phyloP scores from a whole-genome alignment of 345 rosid species.

The Bruguiera parviflora region DNA sequence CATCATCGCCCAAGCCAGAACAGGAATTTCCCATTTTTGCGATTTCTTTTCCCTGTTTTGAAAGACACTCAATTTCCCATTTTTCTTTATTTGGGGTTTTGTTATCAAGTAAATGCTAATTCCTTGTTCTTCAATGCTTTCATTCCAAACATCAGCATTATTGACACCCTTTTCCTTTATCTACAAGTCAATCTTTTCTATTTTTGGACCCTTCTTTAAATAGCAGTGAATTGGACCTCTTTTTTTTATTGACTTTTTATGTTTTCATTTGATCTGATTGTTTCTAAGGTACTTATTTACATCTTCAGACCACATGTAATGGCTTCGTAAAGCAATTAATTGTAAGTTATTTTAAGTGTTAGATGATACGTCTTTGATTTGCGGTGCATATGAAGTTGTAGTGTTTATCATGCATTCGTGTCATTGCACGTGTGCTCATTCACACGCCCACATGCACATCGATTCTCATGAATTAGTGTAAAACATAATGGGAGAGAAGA shows the following conservation, averaged over 20 bases:
- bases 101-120: neutral
- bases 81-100: neutral
- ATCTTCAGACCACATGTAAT: neutral
- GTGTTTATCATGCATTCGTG: neutral
- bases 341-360: neutral
- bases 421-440: neutral
- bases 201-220: neutral
- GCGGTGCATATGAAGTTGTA: neutral
- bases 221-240: neutral
- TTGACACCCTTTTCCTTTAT: neutral
- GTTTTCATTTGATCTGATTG: constrained; percentile 2
- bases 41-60: neutral
- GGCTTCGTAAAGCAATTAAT: neutral
- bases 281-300: neutral
- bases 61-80: neutral
- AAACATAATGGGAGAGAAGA: neutral
- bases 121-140: neutral
- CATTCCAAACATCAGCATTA: neutral
- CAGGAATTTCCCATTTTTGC: neutral
- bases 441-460: neutral
- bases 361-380: neutral
- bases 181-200: neutral
- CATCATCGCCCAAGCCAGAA: neutral
- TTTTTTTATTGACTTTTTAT: neutral
- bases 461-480: neutral